These are phyloP conservation scores for Colletotrichum sansevieriae DNA, from an alignment of 2,329 filamentous ascomycete species.

Conservation along the genomic window DNA sequence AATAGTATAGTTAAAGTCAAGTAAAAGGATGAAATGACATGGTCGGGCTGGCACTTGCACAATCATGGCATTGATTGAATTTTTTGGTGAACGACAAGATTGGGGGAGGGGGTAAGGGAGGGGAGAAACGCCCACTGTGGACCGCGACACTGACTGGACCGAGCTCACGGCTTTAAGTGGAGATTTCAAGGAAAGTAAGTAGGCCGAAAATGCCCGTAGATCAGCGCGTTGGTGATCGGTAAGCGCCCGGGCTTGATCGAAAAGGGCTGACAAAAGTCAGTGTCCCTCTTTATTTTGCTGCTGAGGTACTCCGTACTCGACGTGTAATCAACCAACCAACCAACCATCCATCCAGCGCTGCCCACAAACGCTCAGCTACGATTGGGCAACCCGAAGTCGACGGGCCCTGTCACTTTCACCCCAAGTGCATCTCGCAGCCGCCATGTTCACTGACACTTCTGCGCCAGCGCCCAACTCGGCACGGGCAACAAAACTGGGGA, in stretches of 20 bases:
- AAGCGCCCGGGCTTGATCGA: slow-evolving; percentile 30
- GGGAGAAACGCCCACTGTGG: slow-evolving; percentile 21
- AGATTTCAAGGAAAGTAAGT: background rate
- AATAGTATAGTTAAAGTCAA: slow-evolving; percentile 28
- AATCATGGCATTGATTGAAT: slow-evolving; percentile 23
- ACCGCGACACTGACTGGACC: slow-evolving; percentile 1
- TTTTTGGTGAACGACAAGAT: background rate
- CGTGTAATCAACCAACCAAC: background rate
- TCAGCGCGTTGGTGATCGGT: slow-evolving; percentile 13
- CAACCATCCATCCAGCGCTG: background rate
- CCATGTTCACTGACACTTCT: slow-evolving; percentile 24
- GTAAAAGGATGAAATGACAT: slow-evolving; percentile 22
- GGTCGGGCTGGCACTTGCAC: background rate
- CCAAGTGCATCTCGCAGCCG: slow-evolving; percentile 25
- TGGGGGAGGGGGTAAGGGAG: background rate
- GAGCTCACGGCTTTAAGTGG: slow-evolving; percentile 26
- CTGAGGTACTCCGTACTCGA: no score
- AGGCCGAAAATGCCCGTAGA: background rate
- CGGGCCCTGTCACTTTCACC: background rate
- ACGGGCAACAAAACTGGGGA: background rate
- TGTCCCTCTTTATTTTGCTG: background rate
- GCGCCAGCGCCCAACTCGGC: background rate
- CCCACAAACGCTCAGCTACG: slow-evolving; percentile 22
- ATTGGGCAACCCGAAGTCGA: background rate
- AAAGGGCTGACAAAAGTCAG: slow-evolving; percentile 8